Percentiles rank a stretch among this genome's conserved stretches.
phyloP scores from a whole-genome alignment of 805 yeast genomes.

The Grigorovia jiainica region DNA sequence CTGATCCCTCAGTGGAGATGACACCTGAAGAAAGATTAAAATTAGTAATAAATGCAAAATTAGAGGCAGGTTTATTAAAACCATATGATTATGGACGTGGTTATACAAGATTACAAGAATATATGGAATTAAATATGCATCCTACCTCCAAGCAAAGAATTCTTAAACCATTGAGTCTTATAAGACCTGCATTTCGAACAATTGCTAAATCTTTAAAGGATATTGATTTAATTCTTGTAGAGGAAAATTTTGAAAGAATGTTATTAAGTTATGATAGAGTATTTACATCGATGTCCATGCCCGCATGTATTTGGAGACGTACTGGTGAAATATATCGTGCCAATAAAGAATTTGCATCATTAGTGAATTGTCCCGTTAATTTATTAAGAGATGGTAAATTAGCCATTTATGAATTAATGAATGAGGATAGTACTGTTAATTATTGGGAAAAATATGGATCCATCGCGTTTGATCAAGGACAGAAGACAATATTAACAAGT shows the following conservation, averaged over 20 bases:
- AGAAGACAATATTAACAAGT: constrained; percentile 87
- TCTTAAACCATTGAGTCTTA: constrained; percentile 71
- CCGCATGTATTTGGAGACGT: constrained; percentile 94
- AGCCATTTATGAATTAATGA: constrained; percentile 89
- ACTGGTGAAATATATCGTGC: constrained; percentile 95
- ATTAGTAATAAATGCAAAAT: constrained; percentile 87
- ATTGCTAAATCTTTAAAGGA: constrained; percentile 85
- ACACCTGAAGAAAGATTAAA: constrained; percentile 90
- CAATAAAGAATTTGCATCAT: constrained; percentile 88
- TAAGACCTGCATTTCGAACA: constrained; percentile 88
- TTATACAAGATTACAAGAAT: constrained; percentile 76
- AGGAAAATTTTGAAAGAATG: constrained; percentile 91
- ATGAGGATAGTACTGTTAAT: constrained; percentile 91
- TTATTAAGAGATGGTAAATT: constrained; percentile 85
- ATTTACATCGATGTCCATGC: constrained; percentile 94
- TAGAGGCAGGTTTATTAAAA: constrained; percentile 84
- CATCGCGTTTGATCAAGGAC: constrained; percentile 91
- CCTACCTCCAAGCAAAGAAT: constrained; percentile 76
- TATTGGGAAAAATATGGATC: constrained; percentile 98
- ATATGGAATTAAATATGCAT: constrained; percentile 91
- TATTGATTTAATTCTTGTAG: constrained; percentile 83
- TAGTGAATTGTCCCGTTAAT: constrained; percentile 84
- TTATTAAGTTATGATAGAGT: constrained; percentile 87
- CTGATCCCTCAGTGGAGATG: constrained; percentile 90
- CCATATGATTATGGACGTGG: constrained; percentile 94